Percentiles rank a stretch among this genome's conserved stretches.
Conservation (phyloP, 768 basidiomycete genomes). For the Leccinellum rugosiceps region DNA sequence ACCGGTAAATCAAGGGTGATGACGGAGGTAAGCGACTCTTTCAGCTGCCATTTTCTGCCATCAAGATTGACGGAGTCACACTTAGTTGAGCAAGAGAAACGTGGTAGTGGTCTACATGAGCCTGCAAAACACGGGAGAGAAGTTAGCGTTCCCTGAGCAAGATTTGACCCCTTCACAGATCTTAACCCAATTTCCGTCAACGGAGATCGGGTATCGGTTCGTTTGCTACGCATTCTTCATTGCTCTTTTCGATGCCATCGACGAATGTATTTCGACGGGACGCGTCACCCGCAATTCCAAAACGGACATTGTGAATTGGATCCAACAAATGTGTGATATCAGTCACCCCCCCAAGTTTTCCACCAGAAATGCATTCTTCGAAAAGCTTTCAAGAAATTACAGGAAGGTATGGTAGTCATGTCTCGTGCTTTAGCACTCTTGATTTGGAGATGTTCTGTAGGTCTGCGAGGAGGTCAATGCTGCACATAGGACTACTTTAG, state of each 20-base stretch:
- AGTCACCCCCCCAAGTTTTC: background rate
- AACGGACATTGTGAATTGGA: background rate
- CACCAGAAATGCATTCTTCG: background rate
- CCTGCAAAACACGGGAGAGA: slow-evolving; percentile 1
- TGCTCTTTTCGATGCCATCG: slow-evolving; percentile 8
- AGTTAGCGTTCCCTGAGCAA: slow-evolving; percentile 8
- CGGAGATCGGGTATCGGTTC: background rate
- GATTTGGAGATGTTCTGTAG: background rate
- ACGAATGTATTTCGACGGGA: background rate
- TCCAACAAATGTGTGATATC: slow-evolving; percentile 4
- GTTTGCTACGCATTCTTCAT: slow-evolving; percentile 13
- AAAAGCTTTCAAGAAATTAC: background rate
- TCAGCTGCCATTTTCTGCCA: background rate
- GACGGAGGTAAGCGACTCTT: background rate
- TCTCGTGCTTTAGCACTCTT: fast-evolving
- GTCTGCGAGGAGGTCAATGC: background rate
- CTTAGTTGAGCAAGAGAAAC: slow-evolving; percentile 9
- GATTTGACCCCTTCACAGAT: slow-evolving; percentile 14
- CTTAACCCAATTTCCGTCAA: slow-evolving; percentile 1
- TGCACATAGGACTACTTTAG: background rate
- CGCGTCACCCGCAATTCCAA: background rate
- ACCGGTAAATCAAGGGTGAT: slow-evolving; percentile 14
- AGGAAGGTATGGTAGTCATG: background rate
- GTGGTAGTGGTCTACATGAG: slow-evolving; percentile 20
- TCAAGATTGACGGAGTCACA: background rate